Evolutionary conservation across 148 eudicot genomes (phyloP).

Genomic region (Cornus florida): DNA sequence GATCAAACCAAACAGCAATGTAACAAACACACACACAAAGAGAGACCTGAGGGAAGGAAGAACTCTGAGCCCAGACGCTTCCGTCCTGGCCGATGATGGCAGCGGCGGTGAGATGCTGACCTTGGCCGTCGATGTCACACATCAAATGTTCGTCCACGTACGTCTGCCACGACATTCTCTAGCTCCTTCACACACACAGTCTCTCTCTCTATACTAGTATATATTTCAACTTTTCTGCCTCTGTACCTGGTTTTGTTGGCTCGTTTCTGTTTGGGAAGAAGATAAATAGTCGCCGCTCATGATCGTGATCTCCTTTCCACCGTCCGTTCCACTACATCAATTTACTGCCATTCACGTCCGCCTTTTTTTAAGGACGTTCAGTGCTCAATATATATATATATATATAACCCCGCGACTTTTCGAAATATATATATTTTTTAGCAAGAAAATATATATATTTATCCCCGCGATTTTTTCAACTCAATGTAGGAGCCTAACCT

Average conservation of each 20-base stretch:
- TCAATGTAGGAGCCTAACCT: too few species aligned
- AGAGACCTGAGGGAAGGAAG: conserved; percentile 53
- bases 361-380: conserved; percentile 10
- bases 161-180: conserved; percentile 58
- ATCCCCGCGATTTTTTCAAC: too few species aligned
- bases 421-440: too few species aligned
- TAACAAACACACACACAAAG: background rate
- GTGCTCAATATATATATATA: background rate
- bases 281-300: background rate
- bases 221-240: background rate
- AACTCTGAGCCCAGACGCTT: conserved; percentile 61
- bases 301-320: conserved; percentile 14
- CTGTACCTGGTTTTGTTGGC: background rate
- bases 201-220: background rate
- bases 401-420: too few species aligned
- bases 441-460: too few species aligned
- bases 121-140: conserved; percentile 53
- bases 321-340: conserved; percentile 5
- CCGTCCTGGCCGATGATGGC: conserved; percentile 63
- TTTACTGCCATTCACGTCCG: conserved; percentile 16
- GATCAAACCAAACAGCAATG: background rate
- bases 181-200: conserved; percentile 1
- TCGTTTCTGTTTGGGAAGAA: background rate
- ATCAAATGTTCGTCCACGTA: conserved; percentile 64
- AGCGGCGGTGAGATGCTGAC: conserved; percentile 54